phyloP scores from a whole-genome alignment of 1,139 yeast species.

The Entelexis paramagnoliae region DNA sequence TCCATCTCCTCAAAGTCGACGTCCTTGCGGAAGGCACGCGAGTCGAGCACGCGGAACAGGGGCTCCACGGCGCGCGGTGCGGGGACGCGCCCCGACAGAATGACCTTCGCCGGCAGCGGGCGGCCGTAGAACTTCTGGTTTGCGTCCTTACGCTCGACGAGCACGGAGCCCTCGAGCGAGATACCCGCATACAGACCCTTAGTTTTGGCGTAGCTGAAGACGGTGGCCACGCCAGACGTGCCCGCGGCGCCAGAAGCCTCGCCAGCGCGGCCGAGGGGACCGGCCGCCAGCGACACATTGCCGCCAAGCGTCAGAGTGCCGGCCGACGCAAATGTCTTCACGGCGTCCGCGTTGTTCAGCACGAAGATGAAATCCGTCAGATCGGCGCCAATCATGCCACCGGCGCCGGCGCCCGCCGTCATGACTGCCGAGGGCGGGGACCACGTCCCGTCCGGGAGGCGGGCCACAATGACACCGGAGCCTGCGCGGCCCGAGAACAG shows the following conservation, averaged over 20 bases:
- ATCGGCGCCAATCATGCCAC: constrained; percentile 96
- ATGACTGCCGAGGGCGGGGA: constrained; percentile 96
- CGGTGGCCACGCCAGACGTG: constrained; percentile 75
- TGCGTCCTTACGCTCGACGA: constrained; percentile 92
- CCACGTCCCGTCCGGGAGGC: constrained; percentile 91
- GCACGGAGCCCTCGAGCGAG: constrained; percentile 90
- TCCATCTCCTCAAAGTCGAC: constrained; percentile 43
- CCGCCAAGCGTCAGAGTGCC: constrained; percentile 96
- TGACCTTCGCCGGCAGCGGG: constrained; percentile 72
- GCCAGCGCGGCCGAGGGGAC: constrained; percentile 94
- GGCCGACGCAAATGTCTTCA: constrained; percentile 83
- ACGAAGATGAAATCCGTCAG: constrained; percentile 93
- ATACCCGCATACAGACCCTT: constrained; percentile 97
- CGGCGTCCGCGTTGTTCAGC: constrained; percentile 76
- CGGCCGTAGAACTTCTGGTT: constrained; percentile 88
- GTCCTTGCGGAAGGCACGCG: constrained; percentile 67
- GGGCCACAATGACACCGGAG: constrained; percentile 87
- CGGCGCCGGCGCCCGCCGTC: constrained; percentile 98
- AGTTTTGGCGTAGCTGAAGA: constrained; percentile 87
- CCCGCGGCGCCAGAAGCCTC: constrained; percentile 98
- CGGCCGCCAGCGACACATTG: constrained; percentile 93
- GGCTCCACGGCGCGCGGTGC: constrained; percentile 92
- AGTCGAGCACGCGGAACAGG: constrained; percentile 72
- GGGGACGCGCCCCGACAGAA: constrained; percentile 75
- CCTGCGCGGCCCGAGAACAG: constrained; percentile 96